A percentile compares a stretch with the other conserved stretches of the same genome.
Evolutionary conservation across 371 early-diverging fungal species (phyloP).

Genomic region (Funneliformis caledonium): DNA sequence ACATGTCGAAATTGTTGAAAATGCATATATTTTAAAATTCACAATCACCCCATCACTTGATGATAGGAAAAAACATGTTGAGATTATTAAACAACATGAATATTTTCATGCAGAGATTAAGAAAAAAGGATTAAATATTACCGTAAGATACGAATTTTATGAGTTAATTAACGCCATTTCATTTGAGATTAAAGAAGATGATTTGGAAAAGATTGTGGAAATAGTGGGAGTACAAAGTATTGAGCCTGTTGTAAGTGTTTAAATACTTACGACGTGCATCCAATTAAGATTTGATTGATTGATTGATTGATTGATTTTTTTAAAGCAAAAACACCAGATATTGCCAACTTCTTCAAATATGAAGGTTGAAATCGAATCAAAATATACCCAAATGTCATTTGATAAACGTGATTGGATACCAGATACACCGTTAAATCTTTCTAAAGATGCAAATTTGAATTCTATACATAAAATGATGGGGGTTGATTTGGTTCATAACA

Average conservation of each 20-base stretch:
- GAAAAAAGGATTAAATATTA: not conserved
- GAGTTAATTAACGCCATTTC: not conserved
- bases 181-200: not conserved
- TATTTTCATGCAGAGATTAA: not conserved
- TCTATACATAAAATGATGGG: constrained; percentile 65
- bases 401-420: not conserved
- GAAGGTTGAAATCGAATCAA: not conserved
- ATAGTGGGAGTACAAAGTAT: not conserved
- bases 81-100: constrained; percentile 1
- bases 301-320: not conserved
- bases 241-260: not conserved
- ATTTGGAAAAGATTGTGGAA: not conserved
- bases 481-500: constrained; percentile 56
- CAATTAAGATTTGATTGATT: not conserved
- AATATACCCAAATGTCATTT: not conserved
- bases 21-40: too few species aligned
- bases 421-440: not conserved
- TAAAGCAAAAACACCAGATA: not conserved
- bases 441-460: not conserved
- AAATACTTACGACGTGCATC: too few species aligned
- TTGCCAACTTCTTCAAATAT: not conserved
- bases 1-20: too few species aligned
- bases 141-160: not conserved
- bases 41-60: too few species aligned
- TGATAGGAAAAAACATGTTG: too few species aligned